Percentiles rank a stretch among this genome's conserved stretches.
These are phyloP conservation scores for Talaromyces adpressus DNA, from an alignment of 495 filamentous ascomycete species.

Conservation along the genomic window DNA sequence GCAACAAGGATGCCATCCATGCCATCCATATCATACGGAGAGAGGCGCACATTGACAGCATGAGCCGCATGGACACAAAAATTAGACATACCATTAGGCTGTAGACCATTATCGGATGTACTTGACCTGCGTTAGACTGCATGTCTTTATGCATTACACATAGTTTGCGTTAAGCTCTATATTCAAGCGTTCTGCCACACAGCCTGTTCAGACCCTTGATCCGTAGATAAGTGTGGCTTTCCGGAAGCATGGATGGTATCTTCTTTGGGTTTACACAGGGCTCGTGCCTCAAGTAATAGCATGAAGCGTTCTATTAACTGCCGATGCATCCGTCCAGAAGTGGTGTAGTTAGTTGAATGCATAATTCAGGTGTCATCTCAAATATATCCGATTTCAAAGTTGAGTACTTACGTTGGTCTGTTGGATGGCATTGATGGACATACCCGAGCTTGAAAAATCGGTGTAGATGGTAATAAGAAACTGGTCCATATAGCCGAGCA, in stretches of 20 bases:
- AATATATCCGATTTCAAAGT: not conserved
- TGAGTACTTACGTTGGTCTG: not conserved
- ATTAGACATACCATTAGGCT: not conserved
- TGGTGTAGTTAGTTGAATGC: not conserved
- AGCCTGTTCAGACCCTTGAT: not conserved
- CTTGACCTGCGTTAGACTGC: not conserved
- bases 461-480: not conserved
- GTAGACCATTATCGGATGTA: not conserved
- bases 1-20: not conserved
- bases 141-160: not conserved
- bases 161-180: not conserved
- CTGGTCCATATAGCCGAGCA: not conserved
- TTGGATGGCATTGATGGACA: not conserved
- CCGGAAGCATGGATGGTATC: not conserved
- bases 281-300: not conserved
- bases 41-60: not conserved
- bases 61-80: not conserved
- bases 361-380: not conserved
- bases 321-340: not conserved
- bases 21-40: not conserved
- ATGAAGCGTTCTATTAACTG: not conserved
- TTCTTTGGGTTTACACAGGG: not conserved
- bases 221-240: not conserved
- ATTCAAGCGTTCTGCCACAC: not conserved
- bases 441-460: not conserved